Percentiles rank a stretch among this genome's conserved stretches.
Conservation (phyloP, 2,329 filamentous ascomycete genomes). For the Stemphylium lycopersici region DNA sequence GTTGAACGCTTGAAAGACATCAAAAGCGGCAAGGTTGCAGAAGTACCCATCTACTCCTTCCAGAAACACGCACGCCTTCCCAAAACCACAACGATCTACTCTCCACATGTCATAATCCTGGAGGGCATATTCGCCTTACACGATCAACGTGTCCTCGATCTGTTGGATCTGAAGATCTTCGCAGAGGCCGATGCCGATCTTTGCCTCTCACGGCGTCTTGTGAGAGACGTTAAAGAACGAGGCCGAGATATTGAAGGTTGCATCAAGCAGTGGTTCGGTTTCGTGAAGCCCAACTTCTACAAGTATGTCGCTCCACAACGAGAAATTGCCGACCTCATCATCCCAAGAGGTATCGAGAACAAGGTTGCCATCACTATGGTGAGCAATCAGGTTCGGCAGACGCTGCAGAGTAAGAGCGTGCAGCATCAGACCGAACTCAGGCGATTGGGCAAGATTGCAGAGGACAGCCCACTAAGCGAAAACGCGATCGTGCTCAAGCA, state of each 20-base stretch:
- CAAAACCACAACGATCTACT: slow-evolving; percentile 88
- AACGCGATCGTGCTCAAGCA: slow-evolving; percentile 77
- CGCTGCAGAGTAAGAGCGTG: slow-evolving; percentile 82
- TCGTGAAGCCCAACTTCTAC: slow-evolving; percentile 96
- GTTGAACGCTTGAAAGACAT: slow-evolving; percentile 80
- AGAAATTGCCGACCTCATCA: slow-evolving; percentile 91
- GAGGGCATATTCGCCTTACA: slow-evolving; percentile 97
- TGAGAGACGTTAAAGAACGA: slow-evolving; percentile 87
- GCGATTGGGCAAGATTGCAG: slow-evolving; percentile 73
- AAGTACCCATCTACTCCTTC: slow-evolving; percentile 96
- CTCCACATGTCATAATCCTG: slow-evolving; percentile 90
- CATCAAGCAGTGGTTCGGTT: slow-evolving; percentile 97
- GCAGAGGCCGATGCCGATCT: slow-evolving; percentile 96
- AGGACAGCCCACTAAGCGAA: slow-evolving; percentile 73
- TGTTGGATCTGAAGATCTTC: slow-evolving; percentile 95
- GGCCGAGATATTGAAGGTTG: slow-evolving; percentile 92
- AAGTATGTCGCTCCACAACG: slow-evolving; percentile 92
- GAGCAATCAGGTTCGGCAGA: slow-evolving; percentile 88
- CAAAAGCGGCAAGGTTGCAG: slow-evolving; percentile 86
- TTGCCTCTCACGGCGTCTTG: slow-evolving; percentile 72
- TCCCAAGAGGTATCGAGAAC: slow-evolving; percentile 94
- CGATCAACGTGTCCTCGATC: slow-evolving; percentile 80
- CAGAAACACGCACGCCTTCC: slow-evolving; percentile 82
- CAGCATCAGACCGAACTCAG: slow-evolving; percentile 80
- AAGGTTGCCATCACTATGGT: slow-evolving; percentile 95